Percentiles rank a stretch among this genome's conserved stretches.
These are phyloP conservation scores for Tolypocladium tropicale DNA, from an alignment of 2,329 filamentous ascomycete genomes.

Conservation along the genomic window DNA sequence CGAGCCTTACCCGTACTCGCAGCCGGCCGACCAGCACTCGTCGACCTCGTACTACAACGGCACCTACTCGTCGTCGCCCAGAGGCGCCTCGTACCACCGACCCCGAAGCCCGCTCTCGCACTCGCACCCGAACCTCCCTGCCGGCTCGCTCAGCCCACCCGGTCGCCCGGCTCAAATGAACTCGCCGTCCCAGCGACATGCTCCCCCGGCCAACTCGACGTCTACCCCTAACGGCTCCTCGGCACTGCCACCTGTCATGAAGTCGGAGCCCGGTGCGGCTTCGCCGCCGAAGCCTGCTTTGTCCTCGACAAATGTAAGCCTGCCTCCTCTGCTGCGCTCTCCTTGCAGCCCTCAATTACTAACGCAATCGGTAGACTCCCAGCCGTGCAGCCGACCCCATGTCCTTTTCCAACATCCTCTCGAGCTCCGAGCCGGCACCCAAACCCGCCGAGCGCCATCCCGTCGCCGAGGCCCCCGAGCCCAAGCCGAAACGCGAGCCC, in stretches of 20 bases:
- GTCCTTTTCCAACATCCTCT: slow-evolving; percentile 93
- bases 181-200: slow-evolving; percentile 35
- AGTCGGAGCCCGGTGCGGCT: slow-evolving; percentile 28
- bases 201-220: slow-evolving; percentile 18
- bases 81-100: slow-evolving; percentile 29
- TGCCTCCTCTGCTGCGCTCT: neutral
- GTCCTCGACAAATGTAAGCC: slow-evolving; percentile 21
- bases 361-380: slow-evolving; percentile 45
- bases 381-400: slow-evolving; percentile 75
- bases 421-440: slow-evolving; percentile 59
- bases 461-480: slow-evolving; percentile 17
- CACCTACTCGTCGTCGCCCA: slow-evolving; percentile 38
- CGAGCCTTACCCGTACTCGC: slow-evolving; percentile 39
- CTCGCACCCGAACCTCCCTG: slow-evolving; percentile 33
- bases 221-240: slow-evolving; percentile 30
- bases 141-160: slow-evolving; percentile 33
- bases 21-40: slow-evolving; percentile 29
- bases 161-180: slow-evolving; percentile 29
- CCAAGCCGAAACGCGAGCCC: slow-evolving; percentile 9
- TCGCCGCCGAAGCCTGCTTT: slow-evolving; percentile 28
- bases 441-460: slow-evolving; percentile 39
- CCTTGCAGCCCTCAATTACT: neutral
- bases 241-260: slow-evolving; percentile 23
- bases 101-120: slow-evolving; percentile 42
- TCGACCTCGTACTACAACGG: slow-evolving; percentile 38